Base-by-base conservation (phyloP, 441 rosid genomes). In the Populus tomentosa region DNA sequence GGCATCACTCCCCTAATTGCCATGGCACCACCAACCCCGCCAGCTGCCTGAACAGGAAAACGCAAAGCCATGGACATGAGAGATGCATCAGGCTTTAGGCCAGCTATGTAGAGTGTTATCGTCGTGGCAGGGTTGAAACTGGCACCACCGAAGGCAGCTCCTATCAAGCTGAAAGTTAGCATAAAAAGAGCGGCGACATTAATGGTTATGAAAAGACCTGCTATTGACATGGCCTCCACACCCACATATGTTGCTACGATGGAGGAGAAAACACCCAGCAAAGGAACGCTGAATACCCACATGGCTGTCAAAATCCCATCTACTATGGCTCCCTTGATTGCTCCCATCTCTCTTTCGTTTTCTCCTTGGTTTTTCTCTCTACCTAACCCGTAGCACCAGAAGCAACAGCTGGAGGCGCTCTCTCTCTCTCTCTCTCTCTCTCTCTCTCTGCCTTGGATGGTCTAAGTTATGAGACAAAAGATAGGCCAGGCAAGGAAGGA, bases 1-100 rank as follows among this genome's bases (percentile, higher is more conserved):
- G 97, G 95, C 82, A 90, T 86, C 69, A 85, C 80, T 82, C 81
- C 84, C 82, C 80, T 78, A 42, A 93, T 87, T 10, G 90, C 90
- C 78, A 80, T 53, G 28, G 90, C 97, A 21, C 98, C 98, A 8
- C 82, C 92, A 6, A 83, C 89, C 11, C 93, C 97, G 11, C 94
- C 94, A 1, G 84, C 82, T 4, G 95, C 93, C 92, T 91, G 84
- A 40, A 87, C 91, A 2, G 95, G 92, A 75, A 91, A 85, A 16
- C 93, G 79, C 18, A 83, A 79, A 6, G 90, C 89, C 77, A 87
- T 53, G 71, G 30, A 28, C 30, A 28, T 2, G 30, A 28, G 30
- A 28, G 30, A 28, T 28, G 30, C 30, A 28, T 28, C 30, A 28
- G 30, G 30, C 30, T 28, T 28, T 28, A 28, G 30, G 30, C 30